phyloP scores from a whole-genome alignment of 2,329 filamentous ascomycete species.

The Davidsoniella neocaledoniae region DNA sequence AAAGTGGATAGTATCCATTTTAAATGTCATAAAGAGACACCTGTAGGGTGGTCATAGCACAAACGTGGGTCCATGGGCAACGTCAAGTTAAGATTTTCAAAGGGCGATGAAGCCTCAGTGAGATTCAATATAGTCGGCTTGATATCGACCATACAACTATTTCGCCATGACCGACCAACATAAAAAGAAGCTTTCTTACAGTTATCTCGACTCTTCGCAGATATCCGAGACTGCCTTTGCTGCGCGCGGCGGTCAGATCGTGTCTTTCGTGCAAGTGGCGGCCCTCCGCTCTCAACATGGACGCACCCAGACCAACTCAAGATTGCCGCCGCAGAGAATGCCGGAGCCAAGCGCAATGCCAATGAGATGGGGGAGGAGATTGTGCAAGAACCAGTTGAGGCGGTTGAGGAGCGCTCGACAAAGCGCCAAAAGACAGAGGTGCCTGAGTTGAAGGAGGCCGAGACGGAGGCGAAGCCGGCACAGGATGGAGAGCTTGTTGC shows the following conservation, averaged over 20 bases:
- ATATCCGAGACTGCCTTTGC: constrained; percentile 48
- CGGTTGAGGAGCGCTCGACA: constrained; percentile 4
- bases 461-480: constrained; percentile 26
- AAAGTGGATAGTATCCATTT: no score
- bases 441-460: constrained; percentile 2
- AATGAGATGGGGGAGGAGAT: constrained; percentile 17
- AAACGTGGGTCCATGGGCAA: neutral
- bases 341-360: constrained; percentile 13
- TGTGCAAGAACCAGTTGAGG: constrained; percentile 13
- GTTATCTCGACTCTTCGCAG: constrained; percentile 36
- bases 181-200: constrained; percentile 43
- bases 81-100: neutral
- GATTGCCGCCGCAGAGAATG: constrained; percentile 14
- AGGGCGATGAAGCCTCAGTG: neutral
- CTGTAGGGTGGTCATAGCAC: no score
- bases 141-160: neutral
- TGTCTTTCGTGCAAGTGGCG: constrained; percentile 44
- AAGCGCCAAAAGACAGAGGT: constrained; percentile 14
- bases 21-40: no score
- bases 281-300: constrained; percentile 46
- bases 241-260: constrained; percentile 55
- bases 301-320: constrained; percentile 28
- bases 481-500: constrained; percentile 20
- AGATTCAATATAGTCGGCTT: no score
- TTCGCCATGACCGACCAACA: constrained; percentile 7